phyloP scores from a whole-genome alignment of 352 stramenopile species.

The Phytophthora europaea region DNA sequence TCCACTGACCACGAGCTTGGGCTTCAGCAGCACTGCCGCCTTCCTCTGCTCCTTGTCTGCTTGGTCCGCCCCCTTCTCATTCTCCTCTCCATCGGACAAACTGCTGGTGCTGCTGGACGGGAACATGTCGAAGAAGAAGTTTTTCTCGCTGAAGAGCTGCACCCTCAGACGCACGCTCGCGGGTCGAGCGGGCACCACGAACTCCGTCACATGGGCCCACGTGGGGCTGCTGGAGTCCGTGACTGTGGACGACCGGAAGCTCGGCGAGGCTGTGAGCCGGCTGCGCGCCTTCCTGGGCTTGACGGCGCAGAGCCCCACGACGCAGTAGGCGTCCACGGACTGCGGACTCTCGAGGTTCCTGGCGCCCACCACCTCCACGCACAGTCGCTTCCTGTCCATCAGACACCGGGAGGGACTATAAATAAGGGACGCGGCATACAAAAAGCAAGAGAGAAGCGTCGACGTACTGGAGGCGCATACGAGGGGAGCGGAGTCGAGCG shows the following conservation, averaged over 20 bases:
- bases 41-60: slow-evolving; percentile 18
- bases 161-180: slow-evolving; percentile 42
- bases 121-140: slow-evolving; percentile 91
- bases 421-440: slow-evolving; percentile 11
- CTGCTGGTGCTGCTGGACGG: slow-evolving; percentile 37
- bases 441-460: slow-evolving; percentile 14
- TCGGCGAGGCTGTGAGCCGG: slow-evolving; percentile 20
- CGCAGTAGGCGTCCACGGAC: slow-evolving; percentile 75
- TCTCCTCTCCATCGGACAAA: slow-evolving; percentile 19
- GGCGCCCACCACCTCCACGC: slow-evolving; percentile 75
- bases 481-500: neutral
- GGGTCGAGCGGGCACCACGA: slow-evolving; percentile 36
- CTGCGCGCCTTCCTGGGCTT: slow-evolving; percentile 25
- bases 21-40: neutral
- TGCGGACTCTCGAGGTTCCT: slow-evolving; percentile 74
- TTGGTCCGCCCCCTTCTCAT: neutral
- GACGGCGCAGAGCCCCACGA: slow-evolving; percentile 52
- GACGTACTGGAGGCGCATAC: slow-evolving; percentile 39
- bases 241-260: slow-evolving; percentile 43
- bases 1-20: slow-evolving; percentile 24
- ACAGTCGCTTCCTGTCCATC: slow-evolving; percentile 57
- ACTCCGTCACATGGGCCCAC: slow-evolving; percentile 60
- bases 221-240: slow-evolving; percentile 44
- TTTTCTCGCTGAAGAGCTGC: slow-evolving; percentile 78
- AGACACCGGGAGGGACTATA: slow-evolving; percentile 20